Percentiles rank a stretch among this genome's conserved stretches.
These are phyloP conservation scores for Chondrus crispus DNA, from an alignment of 23 red algal species.

Conservation along the genomic window DNA sequence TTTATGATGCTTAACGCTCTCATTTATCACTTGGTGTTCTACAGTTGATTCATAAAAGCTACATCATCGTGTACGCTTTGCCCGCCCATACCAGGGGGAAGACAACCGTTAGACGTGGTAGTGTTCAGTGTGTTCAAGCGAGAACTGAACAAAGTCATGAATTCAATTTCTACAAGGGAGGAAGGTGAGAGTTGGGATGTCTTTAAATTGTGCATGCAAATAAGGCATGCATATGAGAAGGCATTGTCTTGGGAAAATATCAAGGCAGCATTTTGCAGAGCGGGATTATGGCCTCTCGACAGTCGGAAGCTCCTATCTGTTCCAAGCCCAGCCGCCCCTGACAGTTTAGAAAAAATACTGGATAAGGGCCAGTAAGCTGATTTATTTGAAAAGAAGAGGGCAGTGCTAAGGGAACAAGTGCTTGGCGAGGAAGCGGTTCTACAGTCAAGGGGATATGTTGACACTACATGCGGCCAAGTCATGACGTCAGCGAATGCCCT, in stretches of 20 bases:
- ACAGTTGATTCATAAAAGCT: not conserved
- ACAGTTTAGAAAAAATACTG: not conserved
- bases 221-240: not conserved
- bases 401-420: not conserved
- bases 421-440: not conserved
- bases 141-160: not conserved
- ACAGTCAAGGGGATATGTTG: not conserved
- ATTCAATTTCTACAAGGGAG: not conserved
- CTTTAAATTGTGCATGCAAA: not conserved
- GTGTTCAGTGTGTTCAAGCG: not conserved
- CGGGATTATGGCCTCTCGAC: not conserved
- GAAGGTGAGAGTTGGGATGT: not conserved
- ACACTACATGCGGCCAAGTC: not conserved
- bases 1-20: constrained; percentile 16
- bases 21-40: constrained; percentile 47
- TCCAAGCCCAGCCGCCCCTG: not conserved
- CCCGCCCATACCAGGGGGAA: not conserved
- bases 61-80: constrained; percentile 19
- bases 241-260: not conserved
- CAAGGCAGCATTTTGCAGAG: not conserved
- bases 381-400: not conserved
- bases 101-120: constrained; percentile 20
- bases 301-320: not conserved
- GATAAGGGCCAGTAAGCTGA: not conserved
- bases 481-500: not conserved